These are phyloP conservation scores for Knoxdaviesia capensis DNA, from an alignment of 2,329 filamentous ascomycete species.

Conservation along the genomic window DNA sequence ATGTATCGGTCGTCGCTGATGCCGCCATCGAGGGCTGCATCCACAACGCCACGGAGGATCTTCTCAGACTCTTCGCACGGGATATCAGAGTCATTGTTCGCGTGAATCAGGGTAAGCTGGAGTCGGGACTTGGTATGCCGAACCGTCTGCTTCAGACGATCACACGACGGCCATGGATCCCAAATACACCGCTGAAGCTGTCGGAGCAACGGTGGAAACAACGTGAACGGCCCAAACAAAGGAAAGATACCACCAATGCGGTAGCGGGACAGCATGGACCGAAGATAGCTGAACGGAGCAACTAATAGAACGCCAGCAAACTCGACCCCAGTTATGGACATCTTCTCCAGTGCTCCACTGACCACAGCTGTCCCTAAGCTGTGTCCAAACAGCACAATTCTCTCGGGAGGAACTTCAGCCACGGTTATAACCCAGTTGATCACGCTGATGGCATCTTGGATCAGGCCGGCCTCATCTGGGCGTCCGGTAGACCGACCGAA, in stretches of 20 bases:
- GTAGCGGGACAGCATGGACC: conserved; percentile 56
- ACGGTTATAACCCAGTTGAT: conserved; percentile 51
- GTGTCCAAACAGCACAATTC: conserved; percentile 69
- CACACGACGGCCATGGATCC: conserved; percentile 65
- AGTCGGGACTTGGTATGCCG: conserved; percentile 30
- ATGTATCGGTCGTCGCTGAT: conserved; percentile 18
- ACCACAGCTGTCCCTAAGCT: conserved; percentile 77
- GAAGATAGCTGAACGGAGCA: conserved; percentile 58
- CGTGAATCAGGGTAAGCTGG: conserved; percentile 57
- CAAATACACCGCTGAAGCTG: conserved; percentile 38
- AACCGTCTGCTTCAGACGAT: conserved; percentile 39
- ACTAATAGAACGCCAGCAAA: conserved; percentile 69
- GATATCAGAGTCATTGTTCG: conserved; percentile 66
- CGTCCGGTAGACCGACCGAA: conserved; percentile 65
- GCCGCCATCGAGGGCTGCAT: conserved; percentile 20
- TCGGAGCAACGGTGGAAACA: conserved; percentile 1
- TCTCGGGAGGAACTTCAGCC: conserved; percentile 43
- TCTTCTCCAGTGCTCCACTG: conserved; percentile 52
- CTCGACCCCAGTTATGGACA: conserved; percentile 35
- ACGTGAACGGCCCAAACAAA: conserved; percentile 51
- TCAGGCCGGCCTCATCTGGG: conserved; percentile 63
- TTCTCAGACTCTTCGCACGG: conserved; percentile 49
- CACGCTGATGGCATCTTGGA: conserved; percentile 55
- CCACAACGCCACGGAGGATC: conserved; percentile 39
- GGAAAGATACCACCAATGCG: conserved; percentile 61